Conservation (phyloP, 768 basidiomycete genomes). For the Heimioporus sp. region DNA sequence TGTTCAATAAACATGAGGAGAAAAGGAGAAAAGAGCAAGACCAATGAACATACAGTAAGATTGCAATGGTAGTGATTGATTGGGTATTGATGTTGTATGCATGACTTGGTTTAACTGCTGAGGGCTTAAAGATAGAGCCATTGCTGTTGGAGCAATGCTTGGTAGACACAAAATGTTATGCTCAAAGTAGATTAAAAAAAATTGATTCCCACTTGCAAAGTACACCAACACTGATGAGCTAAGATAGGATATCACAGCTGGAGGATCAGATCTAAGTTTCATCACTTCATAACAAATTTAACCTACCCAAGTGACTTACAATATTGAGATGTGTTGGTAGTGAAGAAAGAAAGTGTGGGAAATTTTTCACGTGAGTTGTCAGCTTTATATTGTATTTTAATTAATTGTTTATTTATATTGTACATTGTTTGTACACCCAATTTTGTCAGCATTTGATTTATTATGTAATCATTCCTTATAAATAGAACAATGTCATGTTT, state of each 20-base stretch:
- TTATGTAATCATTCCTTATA: no score
- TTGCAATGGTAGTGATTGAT: not conserved
- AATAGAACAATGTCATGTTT: no score
- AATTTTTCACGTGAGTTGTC: not conserved
- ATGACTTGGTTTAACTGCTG: constrained; percentile 5
- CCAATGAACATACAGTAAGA: constrained; percentile 12
- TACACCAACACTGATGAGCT: not conserved
- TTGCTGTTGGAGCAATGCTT: not conserved
- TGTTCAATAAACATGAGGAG: not conserved
- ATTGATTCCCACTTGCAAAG: not conserved
- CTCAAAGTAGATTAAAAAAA: not conserved
- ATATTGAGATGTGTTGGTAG: not conserved
- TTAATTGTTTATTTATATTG: constrained; percentile 15
- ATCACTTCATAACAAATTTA: not conserved
- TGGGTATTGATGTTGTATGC: constrained; percentile 3
- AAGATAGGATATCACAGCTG: not conserved
- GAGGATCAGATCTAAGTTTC: not conserved
- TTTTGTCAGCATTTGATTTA: no score
- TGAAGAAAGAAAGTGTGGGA: not conserved
- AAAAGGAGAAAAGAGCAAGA: not conserved
- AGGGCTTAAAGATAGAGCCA: constrained; percentile 21
- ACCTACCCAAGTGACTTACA: not conserved
- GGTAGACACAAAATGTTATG: not conserved
- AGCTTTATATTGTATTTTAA: constrained; percentile 2
- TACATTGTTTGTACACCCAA: constrained; percentile 4